Evolutionary conservation across 495 filamentous ascomycete genomes (phyloP).

Genomic region (Penicillium daleae): DNA sequence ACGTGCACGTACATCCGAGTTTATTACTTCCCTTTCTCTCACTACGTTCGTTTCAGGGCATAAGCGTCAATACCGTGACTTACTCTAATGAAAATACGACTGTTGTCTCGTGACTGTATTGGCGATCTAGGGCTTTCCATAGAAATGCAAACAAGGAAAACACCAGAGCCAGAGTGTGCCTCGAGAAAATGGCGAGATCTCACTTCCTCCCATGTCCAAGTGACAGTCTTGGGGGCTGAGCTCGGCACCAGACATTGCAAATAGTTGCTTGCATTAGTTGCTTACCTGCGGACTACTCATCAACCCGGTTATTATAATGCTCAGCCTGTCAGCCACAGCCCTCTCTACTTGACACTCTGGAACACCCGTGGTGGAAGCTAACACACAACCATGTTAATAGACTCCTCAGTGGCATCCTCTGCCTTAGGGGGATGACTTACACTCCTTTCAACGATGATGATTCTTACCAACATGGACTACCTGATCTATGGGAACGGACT

Average conservation of each 20-base stretch:
- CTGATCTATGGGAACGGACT: slow-evolving; percentile 12
- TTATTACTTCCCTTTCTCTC: no score
- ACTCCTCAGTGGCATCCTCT: slow-evolving; percentile 21
- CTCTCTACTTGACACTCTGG: slow-evolving; percentile 14
- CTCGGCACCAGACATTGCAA: slow-evolving; percentile 17
- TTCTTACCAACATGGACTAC: slow-evolving; percentile 14
- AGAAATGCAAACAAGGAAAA: slow-evolving; percentile 13
- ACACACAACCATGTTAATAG: slow-evolving; percentile 21
- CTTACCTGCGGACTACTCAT: slow-evolving; percentile 22
- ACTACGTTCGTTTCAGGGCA: no score
- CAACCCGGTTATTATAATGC: slow-evolving; percentile 25
- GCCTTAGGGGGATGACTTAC: slow-evolving; percentile 23
- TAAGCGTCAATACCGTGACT: no score
- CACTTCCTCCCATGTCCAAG: slow-evolving; percentile 20
- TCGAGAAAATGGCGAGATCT: slow-evolving; percentile 20
- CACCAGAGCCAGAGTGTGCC: slow-evolving; percentile 7
- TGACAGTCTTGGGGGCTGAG: slow-evolving; percentile 17
- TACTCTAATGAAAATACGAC: no score
- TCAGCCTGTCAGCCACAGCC: slow-evolving; percentile 26
- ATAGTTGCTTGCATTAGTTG: slow-evolving; percentile 21
- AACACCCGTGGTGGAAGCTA: slow-evolving; percentile 19
- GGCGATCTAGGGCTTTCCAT: no score
- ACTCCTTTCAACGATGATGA: slow-evolving; percentile 22
- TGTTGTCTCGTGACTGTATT: no score
- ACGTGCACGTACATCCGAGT: no score